These are phyloP conservation scores for Rhodotorula diobovata DNA, from an alignment of 768 basidiomycete species.

Conservation along the genomic window DNA sequence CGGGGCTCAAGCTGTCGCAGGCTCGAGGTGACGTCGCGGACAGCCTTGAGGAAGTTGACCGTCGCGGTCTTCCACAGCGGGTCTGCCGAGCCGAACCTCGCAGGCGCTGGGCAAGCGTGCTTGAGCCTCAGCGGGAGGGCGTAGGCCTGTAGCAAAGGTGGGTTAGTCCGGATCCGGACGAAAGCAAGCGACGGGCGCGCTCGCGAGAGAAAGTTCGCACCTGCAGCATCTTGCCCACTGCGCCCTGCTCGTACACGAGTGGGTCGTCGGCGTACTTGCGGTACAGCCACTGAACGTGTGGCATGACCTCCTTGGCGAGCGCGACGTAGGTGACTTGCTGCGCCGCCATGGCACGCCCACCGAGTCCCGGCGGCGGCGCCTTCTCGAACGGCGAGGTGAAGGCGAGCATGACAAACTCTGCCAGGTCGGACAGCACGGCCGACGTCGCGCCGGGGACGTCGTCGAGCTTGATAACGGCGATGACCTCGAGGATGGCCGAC, in stretches of 20 bases:
- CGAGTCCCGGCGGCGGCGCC: conserved; percentile 39
- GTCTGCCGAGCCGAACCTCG: conserved; percentile 75
- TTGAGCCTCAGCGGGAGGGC: conserved; percentile 88
- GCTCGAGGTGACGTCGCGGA: conserved; percentile 43
- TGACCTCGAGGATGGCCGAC: conserved; percentile 66
- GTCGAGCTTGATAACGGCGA: conserved; percentile 62
- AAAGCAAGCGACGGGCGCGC: too few species aligned
- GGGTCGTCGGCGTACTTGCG: conserved; percentile 59
- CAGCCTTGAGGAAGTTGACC: conserved; percentile 65
- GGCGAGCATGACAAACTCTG: conserved; percentile 79
- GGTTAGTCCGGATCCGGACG: too few species aligned
- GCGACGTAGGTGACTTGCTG: conserved; percentile 72
- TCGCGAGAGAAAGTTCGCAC: too few species aligned
- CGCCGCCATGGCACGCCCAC: background rate
- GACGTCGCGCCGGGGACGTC: conserved; percentile 53
- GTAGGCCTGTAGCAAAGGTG: conserved; percentile 74
- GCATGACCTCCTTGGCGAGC: conserved; percentile 82
- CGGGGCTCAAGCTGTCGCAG: background rate
- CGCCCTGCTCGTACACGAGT: conserved; percentile 72
- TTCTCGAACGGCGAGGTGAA: conserved; percentile 75
- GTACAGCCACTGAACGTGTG: conserved; percentile 72
- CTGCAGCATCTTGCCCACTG: conserved; percentile 73
- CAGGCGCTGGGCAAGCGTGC: conserved; percentile 86
- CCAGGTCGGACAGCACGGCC: conserved; percentile 74
- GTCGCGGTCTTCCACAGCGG: conserved; percentile 97